phyloP scores from a whole-genome alignment of 352 stramenopile species.

The Globisporangium takayamanum region DNA sequence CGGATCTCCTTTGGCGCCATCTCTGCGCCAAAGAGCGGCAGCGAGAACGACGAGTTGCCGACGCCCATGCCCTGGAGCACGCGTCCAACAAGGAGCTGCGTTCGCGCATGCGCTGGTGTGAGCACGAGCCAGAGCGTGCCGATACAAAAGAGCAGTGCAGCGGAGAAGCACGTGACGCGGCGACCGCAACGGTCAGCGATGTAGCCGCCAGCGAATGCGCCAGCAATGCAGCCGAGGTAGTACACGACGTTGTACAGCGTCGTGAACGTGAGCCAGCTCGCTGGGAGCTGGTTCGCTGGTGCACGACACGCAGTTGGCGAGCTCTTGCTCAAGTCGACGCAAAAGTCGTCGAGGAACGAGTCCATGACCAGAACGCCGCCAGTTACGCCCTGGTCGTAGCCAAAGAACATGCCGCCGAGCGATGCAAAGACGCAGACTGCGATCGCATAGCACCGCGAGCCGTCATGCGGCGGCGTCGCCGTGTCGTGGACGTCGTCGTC shows the following conservation, averaged over 20 bases:
- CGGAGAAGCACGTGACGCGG: constrained; percentile 28
- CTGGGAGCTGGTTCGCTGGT: constrained; percentile 13
- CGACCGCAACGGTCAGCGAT: constrained; percentile 32
- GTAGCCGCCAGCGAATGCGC: constrained; percentile 22
- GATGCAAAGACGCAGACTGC: constrained; percentile 6
- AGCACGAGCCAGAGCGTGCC: constrained; percentile 29
- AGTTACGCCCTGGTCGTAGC: constrained; percentile 39
- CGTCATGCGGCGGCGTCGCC: too few species aligned
- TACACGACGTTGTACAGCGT: constrained; percentile 35
- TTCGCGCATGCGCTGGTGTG: constrained; percentile 16
- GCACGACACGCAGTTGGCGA: constrained; percentile 16
- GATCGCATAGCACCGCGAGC: too few species aligned
- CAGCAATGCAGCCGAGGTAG: constrained; percentile 34
- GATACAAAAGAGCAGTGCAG: constrained; percentile 30
- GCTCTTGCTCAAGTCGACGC: constrained; percentile 36
- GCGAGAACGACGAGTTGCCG: constrained; percentile 38
- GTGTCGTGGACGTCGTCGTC: neutral
- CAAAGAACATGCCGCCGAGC: constrained; percentile 31
- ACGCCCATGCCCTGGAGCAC: constrained; percentile 34
- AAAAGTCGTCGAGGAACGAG: constrained; percentile 39
- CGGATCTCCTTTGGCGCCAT: constrained; percentile 35
- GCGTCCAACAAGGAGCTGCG: constrained; percentile 20
- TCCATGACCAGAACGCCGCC: constrained; percentile 36
- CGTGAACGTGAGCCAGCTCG: constrained; percentile 38
- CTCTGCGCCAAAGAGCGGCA: constrained; percentile 38